Percentiles rank a stretch among this genome's conserved stretches.
These are phyloP conservation scores for Talaromyces atroroseus DNA, from an alignment of 2,329 filamentous ascomycete species.

Conservation along the genomic window DNA sequence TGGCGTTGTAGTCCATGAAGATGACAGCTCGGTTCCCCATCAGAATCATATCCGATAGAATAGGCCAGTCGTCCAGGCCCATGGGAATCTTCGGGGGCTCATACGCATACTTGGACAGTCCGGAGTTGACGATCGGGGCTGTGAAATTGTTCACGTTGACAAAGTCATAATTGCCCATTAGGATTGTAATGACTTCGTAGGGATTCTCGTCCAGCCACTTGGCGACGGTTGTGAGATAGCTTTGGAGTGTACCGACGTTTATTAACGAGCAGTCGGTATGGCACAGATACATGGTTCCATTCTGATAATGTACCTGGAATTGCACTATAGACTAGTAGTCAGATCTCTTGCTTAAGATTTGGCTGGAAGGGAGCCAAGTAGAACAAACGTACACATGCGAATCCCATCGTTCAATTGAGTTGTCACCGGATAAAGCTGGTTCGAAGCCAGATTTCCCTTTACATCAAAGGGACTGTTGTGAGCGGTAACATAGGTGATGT, in stretches of 20 bases:
- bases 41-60: slow-evolving; percentile 69
- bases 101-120: slow-evolving; percentile 69
- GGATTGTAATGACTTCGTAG: slow-evolving; percentile 80
- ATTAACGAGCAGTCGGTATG: slow-evolving; percentile 79
- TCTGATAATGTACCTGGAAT: slow-evolving; percentile 54
- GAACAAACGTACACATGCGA: slow-evolving; percentile 45
- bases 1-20: slow-evolving; percentile 79
- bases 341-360: neutral
- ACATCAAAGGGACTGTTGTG: slow-evolving; percentile 78
- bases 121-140: slow-evolving; percentile 63
- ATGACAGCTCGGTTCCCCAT: slow-evolving; percentile 65
- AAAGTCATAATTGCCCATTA: slow-evolving; percentile 79
- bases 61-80: slow-evolving; percentile 73
- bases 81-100: slow-evolving; percentile 66
- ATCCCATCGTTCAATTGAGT: slow-evolving; percentile 71
- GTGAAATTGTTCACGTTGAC: slow-evolving; percentile 61
- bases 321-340: slow-evolving; percentile 42
- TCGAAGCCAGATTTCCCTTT: slow-evolving; percentile 65
- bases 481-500: slow-evolving; percentile 70
- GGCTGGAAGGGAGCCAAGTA: neutral
- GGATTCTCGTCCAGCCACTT: slow-evolving; percentile 71
- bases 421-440: slow-evolving; percentile 64
- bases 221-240: slow-evolving; percentile 64
- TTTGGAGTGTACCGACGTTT: slow-evolving; percentile 70
- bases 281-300: slow-evolving; percentile 67